A percentile compares a stretch with the other conserved stretches of the same genome.
Evolutionary conservation across 2,329 filamentous ascomycete genomes (phyloP).

Genomic region (Phyllosticta capitalensis): DNA sequence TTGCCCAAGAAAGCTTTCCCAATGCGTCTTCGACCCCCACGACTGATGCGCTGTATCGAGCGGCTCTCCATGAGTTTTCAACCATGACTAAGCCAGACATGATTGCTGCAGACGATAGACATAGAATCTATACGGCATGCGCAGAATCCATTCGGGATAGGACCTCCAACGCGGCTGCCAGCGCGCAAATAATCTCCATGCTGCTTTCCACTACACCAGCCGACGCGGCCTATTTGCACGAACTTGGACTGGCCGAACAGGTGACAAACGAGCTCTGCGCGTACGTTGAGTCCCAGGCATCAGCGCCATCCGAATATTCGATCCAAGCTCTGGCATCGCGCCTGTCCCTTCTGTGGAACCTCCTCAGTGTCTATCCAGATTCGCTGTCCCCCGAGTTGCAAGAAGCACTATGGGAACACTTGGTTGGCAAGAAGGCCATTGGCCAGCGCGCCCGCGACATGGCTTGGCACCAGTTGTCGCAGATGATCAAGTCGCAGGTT

Average conservation of each 20-base stretch:
- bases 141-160: conserved; percentile 57
- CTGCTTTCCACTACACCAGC: neutral
- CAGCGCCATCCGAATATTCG: conserved; percentile 10
- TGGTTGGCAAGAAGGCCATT: conserved; percentile 57
- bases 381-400: conserved; percentile 55
- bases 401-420: conserved; percentile 57
- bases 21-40: conserved; percentile 44
- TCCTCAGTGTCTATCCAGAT: conserved; percentile 53
- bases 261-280: conserved; percentile 31
- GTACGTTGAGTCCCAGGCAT: conserved; percentile 21
- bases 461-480: conserved; percentile 60
- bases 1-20: conserved; percentile 64
- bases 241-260: conserved; percentile 19
- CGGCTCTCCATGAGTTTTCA: conserved; percentile 53
- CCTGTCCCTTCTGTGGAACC: conserved; percentile 47
- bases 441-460: conserved; percentile 52
- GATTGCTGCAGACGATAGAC: conserved; percentile 45
- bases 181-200: conserved; percentile 49
- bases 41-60: conserved; percentile 52
- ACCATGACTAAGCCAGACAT: conserved; percentile 47
- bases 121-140: conserved; percentile 56
- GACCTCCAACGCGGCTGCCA: conserved; percentile 59
- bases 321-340: conserved; percentile 23
- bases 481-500: conserved; percentile 19
- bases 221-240: conserved; percentile 19